phyloP scores from a whole-genome alignment of 2,329 filamentous ascomycete species.

The Plenodomus tracheiphilus region DNA sequence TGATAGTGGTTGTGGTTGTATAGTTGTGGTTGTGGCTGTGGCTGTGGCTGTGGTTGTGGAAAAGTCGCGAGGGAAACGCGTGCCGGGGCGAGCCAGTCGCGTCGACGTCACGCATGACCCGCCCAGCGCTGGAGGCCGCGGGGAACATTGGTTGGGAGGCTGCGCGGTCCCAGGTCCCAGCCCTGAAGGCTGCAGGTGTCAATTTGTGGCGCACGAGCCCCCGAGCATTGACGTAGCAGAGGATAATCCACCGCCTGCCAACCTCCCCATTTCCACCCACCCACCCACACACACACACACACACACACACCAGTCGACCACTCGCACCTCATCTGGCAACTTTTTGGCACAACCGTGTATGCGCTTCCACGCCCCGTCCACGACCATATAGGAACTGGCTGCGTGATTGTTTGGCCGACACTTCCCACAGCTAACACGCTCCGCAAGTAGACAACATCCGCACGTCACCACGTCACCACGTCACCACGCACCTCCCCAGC shows the following conservation, averaged over 20 bases:
- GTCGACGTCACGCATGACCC: constrained; percentile 30
- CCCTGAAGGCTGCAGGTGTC: constrained; percentile 1
- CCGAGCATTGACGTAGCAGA: constrained; percentile 14
- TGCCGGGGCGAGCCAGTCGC: constrained; percentile 18
- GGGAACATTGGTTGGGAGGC: too few species aligned
- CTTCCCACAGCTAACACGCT: not conserved
- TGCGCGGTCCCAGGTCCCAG: too few species aligned
- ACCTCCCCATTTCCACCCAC: constrained; percentile 14
- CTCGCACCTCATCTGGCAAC: too few species aligned
- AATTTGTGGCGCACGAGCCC: not conserved
- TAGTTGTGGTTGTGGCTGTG: too few species aligned
- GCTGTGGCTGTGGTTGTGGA: not conserved
- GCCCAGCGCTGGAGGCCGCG: too few species aligned
- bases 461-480: too few species aligned
- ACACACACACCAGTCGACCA: constrained; percentile 2
- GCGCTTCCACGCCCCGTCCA: not conserved
- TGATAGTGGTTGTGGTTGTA: too few species aligned
- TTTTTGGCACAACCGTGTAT: too few species aligned
- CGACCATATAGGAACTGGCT: not conserved
- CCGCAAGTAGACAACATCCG: too few species aligned
- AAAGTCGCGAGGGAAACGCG: constrained; percentile 23
- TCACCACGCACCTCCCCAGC: not conserved
- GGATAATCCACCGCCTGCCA: constrained; percentile 5
- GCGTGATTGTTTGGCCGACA: not conserved
- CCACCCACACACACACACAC: constrained; percentile 5